These are phyloP conservation scores for Coccomyxa sp. DNA, from an alignment of 139 green algal genomes.

Conservation along the genomic window DNA sequence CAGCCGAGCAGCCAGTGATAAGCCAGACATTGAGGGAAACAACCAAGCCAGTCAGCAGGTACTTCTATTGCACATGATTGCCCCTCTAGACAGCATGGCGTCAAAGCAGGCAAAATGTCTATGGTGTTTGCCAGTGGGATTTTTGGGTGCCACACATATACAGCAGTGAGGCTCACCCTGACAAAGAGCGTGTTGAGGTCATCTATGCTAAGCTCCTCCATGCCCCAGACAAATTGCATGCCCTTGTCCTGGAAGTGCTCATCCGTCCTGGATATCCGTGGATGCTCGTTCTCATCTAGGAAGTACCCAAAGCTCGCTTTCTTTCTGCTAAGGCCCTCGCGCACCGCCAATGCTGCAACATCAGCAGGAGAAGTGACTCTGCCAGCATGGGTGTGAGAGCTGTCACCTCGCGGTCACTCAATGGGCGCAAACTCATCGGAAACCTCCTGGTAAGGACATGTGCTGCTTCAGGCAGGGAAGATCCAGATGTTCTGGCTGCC, in stretches of 20 bases:
- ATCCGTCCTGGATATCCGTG: conserved; percentile 57
- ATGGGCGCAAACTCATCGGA: no score
- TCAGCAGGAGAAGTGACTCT: neutral
- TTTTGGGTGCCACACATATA: no score
- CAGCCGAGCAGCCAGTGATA: no score
- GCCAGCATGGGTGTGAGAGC: neutral
- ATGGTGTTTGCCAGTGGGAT: no score
- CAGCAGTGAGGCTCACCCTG: conserved; percentile 55
- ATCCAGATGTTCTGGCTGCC: no score
- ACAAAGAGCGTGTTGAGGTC: conserved; percentile 88
- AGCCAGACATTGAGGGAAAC: no score
- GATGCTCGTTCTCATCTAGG: neutral
- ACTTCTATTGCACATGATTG: no score
- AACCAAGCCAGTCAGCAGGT: no score
- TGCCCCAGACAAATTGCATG: conserved; percentile 68
- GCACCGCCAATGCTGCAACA: conserved; percentile 5
- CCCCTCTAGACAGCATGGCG: no score
- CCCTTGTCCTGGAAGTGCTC: conserved; percentile 49
- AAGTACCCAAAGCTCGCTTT: neutral
- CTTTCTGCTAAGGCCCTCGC: conserved; percentile 3
- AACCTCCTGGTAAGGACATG: no score
- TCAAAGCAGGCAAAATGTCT: no score
- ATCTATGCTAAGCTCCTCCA: conserved; percentile 52
- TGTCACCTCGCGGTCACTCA: neutral
- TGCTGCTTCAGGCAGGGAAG: neutral